phyloP scores from a whole-genome alignment of 495 filamentous ascomycete genomes.

The Parmelia sp. region DNA sequence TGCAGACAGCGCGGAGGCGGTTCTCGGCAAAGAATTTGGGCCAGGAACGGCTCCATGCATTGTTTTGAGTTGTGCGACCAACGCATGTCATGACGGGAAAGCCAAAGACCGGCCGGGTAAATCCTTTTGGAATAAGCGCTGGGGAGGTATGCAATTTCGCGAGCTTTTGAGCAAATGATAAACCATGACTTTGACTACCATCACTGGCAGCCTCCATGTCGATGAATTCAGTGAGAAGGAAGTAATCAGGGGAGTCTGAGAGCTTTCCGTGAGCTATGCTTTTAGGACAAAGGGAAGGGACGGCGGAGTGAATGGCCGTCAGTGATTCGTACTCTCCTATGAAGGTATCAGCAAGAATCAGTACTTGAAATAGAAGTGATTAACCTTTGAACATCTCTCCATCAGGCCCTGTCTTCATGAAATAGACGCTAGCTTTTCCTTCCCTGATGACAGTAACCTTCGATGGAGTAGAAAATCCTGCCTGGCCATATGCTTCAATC shows the following conservation, averaged over 20 bases:
- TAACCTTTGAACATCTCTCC: conserved; percentile 60
- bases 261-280: conserved; percentile 64
- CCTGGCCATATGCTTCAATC: background rate
- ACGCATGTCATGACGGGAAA: conserved; percentile 71
- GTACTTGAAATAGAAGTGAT: no score
- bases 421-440: conserved; percentile 48
- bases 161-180: conserved; percentile 65
- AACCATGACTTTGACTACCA: conserved; percentile 31
- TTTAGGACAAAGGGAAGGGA: conserved; percentile 67
- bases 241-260: conserved; percentile 41
- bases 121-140: conserved; percentile 56
- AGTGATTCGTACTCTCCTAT: conserved; percentile 79
- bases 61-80: conserved; percentile 75
- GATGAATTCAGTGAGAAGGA: conserved; percentile 78
- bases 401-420: conserved; percentile 66
- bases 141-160: conserved; percentile 74
- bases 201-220: conserved; percentile 45
- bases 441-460: conserved; percentile 51
- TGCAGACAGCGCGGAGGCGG: conserved; percentile 57
- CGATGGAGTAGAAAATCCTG: conserved; percentile 67
- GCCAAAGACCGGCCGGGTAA: conserved; percentile 59
- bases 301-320: conserved; percentile 62
- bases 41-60: conserved; percentile 63
- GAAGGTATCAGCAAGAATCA: no score
- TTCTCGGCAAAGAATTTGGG: conserved; percentile 75